phyloP scores from a whole-genome alignment of 495 filamentous ascomycete species.

The Neurospora terricola region DNA sequence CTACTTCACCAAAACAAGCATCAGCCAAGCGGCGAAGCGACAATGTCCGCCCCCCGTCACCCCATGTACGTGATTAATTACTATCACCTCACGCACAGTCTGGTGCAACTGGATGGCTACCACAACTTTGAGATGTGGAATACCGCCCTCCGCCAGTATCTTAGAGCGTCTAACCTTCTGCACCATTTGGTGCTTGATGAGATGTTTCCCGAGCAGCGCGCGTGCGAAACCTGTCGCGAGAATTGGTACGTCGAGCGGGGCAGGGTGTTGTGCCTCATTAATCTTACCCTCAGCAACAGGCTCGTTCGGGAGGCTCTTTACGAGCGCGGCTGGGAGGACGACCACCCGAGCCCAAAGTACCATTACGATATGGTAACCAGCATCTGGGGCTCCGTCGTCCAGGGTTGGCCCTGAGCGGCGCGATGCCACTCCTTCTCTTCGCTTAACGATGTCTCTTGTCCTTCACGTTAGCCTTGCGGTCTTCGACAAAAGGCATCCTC shows the following conservation, averaged over 20 bases:
- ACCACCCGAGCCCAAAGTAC: neutral
- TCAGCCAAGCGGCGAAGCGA: neutral
- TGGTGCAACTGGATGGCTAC: neutral
- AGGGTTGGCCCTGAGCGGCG: neutral
- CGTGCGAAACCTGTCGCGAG: neutral
- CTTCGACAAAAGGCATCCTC: neutral
- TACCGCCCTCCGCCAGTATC: neutral
- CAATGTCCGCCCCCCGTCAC: neutral
- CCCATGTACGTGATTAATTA: neutral
- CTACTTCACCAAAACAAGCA: neutral
- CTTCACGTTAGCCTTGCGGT: neutral
- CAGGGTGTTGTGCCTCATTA: neutral
- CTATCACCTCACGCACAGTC: neutral
- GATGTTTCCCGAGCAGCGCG: neutral
- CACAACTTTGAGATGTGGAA: neutral
- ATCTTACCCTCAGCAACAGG: neutral
- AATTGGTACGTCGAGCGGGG: neutral
- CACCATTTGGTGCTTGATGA: neutral
- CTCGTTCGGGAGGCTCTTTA: neutral
- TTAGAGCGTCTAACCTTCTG: neutral
- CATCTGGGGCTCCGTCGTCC: neutral
- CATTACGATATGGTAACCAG: neutral
- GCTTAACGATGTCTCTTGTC: neutral
- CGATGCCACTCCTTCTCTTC: neutral
- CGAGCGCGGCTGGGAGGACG: neutral